Evolutionary conservation across 129 eudicot genomes (phyloP), one percentile per base, ranked within the genome.

Genomic region (Gnaphalium uliginosum): DNA sequence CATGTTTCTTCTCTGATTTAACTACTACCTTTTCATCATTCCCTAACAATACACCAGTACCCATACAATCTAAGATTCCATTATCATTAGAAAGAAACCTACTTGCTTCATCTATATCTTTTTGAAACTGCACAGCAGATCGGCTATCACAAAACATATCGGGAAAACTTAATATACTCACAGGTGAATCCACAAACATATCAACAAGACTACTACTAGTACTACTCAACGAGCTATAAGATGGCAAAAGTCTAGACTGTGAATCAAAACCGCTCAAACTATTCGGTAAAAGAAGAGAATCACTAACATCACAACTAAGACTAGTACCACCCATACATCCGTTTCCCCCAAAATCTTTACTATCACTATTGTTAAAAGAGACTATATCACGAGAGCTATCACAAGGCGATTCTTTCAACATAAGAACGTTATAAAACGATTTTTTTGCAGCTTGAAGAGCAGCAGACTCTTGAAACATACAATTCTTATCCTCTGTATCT

Each of bases 401-500:
- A 10, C 66, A 43, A 56, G 79, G 75, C 72, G 85, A 84, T 69
- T 84, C 78, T 48, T 79, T 78, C 65, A 81, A 81, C 74, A 85
- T 87, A 37, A 93, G 85, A 68, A 71, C 96, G 27, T 93, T 87
- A 57, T 86, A 90, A 48, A 89, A 83, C 1, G 96, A 89, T 68
- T 78, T 90, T 25, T 93, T 96, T n/a, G 96, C 88, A 27, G 96
- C 96, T 70, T 79, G 89, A 73, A 93, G 92, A 69, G 95, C 98
- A 13, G 94, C 88, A 78, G 98, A 87, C 66, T 87, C 90, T 58
- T 93, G 92, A 78, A 87, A 82, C 88, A 86, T 83, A 51, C 86
- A 85, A 46, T 76, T 73, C 69, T 83, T 90, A 35, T 89, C 96
- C 60, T 88, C 98, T 71, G 82, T 86, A 75, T 93, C 90, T 67